phyloP scores from a whole-genome alignment of 768 basidiomycete genomes.

The Pisolithus orientalis region DNA sequence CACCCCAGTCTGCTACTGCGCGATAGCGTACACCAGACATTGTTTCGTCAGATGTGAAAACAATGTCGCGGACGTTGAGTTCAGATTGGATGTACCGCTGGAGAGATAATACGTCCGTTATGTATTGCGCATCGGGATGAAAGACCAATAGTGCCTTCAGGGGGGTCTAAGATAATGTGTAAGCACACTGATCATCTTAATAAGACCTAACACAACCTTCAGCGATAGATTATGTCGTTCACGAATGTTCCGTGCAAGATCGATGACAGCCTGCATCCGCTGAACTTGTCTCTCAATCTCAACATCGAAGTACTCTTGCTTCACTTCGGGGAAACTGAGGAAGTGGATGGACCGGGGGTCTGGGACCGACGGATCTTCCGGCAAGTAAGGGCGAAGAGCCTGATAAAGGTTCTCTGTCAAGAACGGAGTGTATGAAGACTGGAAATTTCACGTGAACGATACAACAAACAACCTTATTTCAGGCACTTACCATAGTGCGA shows the following conservation, averaged over 20 bases:
- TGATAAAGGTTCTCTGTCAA: slow-evolving; percentile 96
- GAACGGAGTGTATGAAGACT: slow-evolving; percentile 99
- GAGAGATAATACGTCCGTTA: slow-evolving; percentile 79
- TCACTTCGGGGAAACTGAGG: slow-evolving; percentile 86
- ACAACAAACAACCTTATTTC: not conserved
- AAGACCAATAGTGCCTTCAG: slow-evolving; percentile 89
- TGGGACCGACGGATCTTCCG: slow-evolving; percentile 57
- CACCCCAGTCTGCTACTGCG: slow-evolving; percentile 92
- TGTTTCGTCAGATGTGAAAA: slow-evolving; percentile 85
- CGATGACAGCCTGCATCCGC: slow-evolving; percentile 93
- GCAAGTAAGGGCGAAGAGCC: slow-evolving; percentile 78
- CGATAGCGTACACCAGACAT: slow-evolving; percentile 85
- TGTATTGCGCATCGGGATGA: slow-evolving; percentile 80
- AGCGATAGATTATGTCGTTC: slow-evolving; percentile 82
- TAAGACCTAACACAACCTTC: slow-evolving; percentile 56
- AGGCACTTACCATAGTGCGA: slow-evolving; percentile 76
- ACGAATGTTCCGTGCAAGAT: slow-evolving; percentile 82
- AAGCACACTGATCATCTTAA: not conserved
- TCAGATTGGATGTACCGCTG: slow-evolving; percentile 89
- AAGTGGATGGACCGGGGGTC: slow-evolving; percentile 95
- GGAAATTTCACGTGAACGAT: not conserved
- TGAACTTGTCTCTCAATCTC: slow-evolving; percentile 92
- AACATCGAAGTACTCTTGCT: slow-evolving; percentile 90
- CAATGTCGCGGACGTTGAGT: slow-evolving; percentile 86
- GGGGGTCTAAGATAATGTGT: slow-evolving; percentile 58